Percentiles rank a stretch among this genome's conserved stretches.
These are phyloP conservation scores for Phialophora expanda DNA, from an alignment of 2,329 filamentous ascomycete species.

Conservation along the genomic window DNA sequence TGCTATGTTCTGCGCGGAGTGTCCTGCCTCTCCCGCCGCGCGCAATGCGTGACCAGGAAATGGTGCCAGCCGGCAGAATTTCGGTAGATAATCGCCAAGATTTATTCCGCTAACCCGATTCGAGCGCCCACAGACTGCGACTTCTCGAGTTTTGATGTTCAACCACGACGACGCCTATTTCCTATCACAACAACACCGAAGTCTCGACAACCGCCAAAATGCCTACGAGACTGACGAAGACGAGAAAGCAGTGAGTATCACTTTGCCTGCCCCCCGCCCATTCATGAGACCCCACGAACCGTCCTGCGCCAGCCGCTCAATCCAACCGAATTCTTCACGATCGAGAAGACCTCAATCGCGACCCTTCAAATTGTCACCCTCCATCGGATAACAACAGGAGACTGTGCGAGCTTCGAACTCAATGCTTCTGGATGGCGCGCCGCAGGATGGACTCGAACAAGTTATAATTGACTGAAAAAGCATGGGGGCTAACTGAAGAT, in stretches of 20 bases:
- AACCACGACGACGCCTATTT: conserved; percentile 2
- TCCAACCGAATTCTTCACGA: conserved; percentile 22
- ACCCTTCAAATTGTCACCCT: neutral
- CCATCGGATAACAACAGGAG: neutral
- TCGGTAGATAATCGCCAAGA: conserved; percentile 7
- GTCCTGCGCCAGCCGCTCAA: conserved; percentile 32
- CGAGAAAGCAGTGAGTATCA: conserved; percentile 53
- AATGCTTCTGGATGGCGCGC: neutral
- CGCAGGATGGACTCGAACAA: neutral
- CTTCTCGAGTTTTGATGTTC: conserved; percentile 13
- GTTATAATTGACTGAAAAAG: conserved; percentile 18
- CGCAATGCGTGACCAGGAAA: too few relatives aligned
- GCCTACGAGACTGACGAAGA: conserved; percentile 59
- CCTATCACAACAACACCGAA: conserved; percentile 26
- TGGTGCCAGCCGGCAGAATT: neutral
- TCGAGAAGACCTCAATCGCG: neutral
- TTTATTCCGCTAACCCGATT: conserved; percentile 14
- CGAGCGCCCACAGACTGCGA: conserved; percentile 14
- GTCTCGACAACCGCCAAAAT: conserved; percentile 51
- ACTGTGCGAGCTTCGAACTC: neutral
- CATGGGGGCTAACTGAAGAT: conserved; percentile 41
- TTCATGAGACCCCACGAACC: neutral
- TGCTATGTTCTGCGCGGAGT: neutral
- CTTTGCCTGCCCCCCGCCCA: neutral
- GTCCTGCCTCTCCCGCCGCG: too few relatives aligned